Evolutionary conservation across 2,329 filamentous ascomycete genomes (phyloP), one percentile per base, ranked within the genome.

Genomic region (Pseudopithomyces maydicus): DNA sequence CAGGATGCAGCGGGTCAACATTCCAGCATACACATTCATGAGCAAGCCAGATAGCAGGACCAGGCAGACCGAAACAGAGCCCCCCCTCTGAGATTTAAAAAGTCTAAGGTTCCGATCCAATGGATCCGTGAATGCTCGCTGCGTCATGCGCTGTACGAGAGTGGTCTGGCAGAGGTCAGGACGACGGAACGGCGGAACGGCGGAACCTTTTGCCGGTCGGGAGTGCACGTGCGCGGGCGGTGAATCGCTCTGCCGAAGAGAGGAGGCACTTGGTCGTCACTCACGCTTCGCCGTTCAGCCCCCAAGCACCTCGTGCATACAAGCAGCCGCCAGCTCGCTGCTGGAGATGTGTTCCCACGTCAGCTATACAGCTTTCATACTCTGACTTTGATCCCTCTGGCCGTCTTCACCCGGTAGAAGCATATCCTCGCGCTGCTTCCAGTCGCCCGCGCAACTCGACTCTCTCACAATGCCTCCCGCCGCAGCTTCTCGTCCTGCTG

Each of bases 391-490:
- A 54, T 56, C 42, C 43, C 32, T 45, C 47, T 43, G 54, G 54
- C 56, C 60, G 57, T 49, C 64, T 64, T 68, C 59, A 63, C 58
- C 58, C 57, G 58, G 63, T 60, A 53, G 54, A 59, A 63, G 54
- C 54, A 46, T 47, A 50, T 35, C 29, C 19, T n/a, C 35, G 42
- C 52, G 5, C 54, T 17, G 49, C 56, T 54, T 54, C 53, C 60
- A 56, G 60, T 61, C 55, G 47, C 59, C 38, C 60, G 57, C 62
- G 14, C 59, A 54, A 58, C 58, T 50, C 52, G 49, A 59, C 64
- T 59, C 59, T 57, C 61, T 62, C 63, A 67, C 59, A 54, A 76
- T 76, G 73, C 73, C 73, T 54, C 73, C 73, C 20, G 70, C 72
- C 22, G 63, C 65, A 54, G 70, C 66, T 62, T 73, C 72, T 19